A percentile compares a stretch with the other conserved stretches of the same genome.
Evolutionary conservation across 1,284 basidiomycete species (phyloP).

Genomic region (Lentinus polychrous): DNA sequence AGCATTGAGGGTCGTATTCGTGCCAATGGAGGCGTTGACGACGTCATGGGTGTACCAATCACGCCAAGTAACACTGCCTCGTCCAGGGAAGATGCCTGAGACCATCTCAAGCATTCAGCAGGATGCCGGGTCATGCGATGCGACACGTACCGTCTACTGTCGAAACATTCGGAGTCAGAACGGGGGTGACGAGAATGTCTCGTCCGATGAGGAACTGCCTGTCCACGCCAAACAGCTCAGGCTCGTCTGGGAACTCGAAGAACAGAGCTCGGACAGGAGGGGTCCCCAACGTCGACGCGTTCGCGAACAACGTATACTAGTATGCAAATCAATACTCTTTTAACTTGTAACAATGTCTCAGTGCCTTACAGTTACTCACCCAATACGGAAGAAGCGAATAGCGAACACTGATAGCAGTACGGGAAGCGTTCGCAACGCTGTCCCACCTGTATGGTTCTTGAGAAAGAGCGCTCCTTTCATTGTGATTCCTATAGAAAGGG

Average conservation of each 20-base stretch:
- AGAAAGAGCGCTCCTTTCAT: conserved; percentile 48
- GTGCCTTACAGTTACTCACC: conserved; percentile 40
- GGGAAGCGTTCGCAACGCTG: conserved; percentile 64
- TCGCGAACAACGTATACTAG: conserved; percentile 71
- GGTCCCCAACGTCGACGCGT: conserved; percentile 54
- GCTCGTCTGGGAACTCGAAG: conserved; percentile 70
- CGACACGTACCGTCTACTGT: conserved; percentile 40
- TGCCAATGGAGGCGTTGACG: conserved; percentile 31
- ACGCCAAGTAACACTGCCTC: conserved; percentile 54
- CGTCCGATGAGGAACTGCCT: conserved; percentile 67
- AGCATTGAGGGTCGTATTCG: conserved; percentile 40
- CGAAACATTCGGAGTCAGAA: conserved; percentile 51
- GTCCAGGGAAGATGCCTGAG: conserved; percentile 53
- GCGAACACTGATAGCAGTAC: conserved; percentile 60
- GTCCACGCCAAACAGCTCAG: conserved; percentile 56
- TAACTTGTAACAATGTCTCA: neutral
- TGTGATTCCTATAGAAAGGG: conserved; percentile 73
- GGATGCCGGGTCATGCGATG: neutral
- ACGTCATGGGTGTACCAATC: conserved; percentile 69
- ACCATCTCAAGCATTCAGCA: neutral
- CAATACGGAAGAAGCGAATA: conserved; percentile 72
- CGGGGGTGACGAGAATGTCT: conserved; percentile 69
- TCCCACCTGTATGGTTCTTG: conserved; percentile 77
- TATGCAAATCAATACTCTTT: neutral
- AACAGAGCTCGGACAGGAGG: conserved; percentile 70